Evolutionary conservation across 305 asterid genomes (phyloP), one percentile per base, ranked within the genome.

Genomic region (Fraxinus platypoda): DNA sequence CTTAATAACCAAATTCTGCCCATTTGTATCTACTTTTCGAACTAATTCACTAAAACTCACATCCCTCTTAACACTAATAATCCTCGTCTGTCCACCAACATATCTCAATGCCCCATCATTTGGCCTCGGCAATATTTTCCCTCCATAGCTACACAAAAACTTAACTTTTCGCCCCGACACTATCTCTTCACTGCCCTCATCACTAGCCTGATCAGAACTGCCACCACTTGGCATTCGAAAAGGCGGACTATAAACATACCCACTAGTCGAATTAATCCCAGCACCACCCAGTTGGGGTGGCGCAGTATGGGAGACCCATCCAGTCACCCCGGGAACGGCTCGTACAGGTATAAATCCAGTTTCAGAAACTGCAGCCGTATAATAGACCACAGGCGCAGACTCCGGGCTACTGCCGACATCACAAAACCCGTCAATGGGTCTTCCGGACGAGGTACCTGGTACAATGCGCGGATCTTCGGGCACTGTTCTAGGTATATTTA

Each of bases 41-140:
- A 92, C 82, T 75, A 94, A 87, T 71, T 91, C 98, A 46, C 80
- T 77, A 79, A 90, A 91, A 78, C 86, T 87, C 49, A 90, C 81
- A 86, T 92, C 93, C 85, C 92, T 91, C 84, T 89, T 91, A 66
- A 96, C 87, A 78, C 91, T 91, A 78, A 94, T 86, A 77, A 94
- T 92, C 91, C 97, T 91, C 78, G 98, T 96, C 82, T 93, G 98
- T 80, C 99, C 99, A 80, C 98, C 98, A 80, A 94, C 99, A 78
- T 96, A 96, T 88, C 99, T 92, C 88, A 96, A 86, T 0, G 91
- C 88, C 74, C 98, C 95, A 74, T 96, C 98, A 86, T 94, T 92
- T 66, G 96, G 90, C 71, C 99, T 91, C 1, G 99, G 99, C 83
- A 94, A 71, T 83, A 96, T 93, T 81, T 92, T 94, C 86, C 99